phyloP scores from a whole-genome alignment of 208 protist species.

The Crithidia thermophila region DNA sequence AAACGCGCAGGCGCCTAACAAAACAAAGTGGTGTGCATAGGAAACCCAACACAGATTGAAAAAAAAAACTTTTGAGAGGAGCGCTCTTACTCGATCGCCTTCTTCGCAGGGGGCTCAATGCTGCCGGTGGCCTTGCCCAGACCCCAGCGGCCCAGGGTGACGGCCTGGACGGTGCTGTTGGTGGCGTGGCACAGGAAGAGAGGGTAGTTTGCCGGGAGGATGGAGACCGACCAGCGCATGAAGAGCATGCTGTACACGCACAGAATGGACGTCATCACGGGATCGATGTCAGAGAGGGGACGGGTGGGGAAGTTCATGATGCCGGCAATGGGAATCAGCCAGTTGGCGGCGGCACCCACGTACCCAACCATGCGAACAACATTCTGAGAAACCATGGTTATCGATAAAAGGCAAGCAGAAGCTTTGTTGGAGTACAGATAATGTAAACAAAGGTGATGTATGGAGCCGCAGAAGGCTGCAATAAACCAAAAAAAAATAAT shows the following conservation, averaged over 20 bases:
- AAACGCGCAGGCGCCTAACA: no score
- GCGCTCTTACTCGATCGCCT: slow-evolving; percentile 26
- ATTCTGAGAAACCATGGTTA: slow-evolving; percentile 73
- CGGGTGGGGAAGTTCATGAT: slow-evolving; percentile 86
- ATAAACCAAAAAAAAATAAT: neutral
- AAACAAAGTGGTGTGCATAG: no score
- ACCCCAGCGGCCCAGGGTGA: slow-evolving; percentile 54
- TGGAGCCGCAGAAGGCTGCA: neutral
- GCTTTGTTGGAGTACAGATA: neutral
- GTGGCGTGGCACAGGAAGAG: slow-evolving; percentile 85
- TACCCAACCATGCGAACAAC: slow-evolving; percentile 82
- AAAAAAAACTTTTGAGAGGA: slow-evolving; percentile 2
- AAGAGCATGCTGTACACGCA: slow-evolving; percentile 83
- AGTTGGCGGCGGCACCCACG: slow-evolving; percentile 84
- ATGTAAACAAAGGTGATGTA: neutral
- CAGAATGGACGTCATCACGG: slow-evolving; percentile 79
- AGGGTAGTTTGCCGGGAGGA: slow-evolving; percentile 87
- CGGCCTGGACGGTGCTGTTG: slow-evolving; percentile 75
- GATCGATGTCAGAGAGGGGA: slow-evolving; percentile 81
- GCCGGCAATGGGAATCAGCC: slow-evolving; percentile 89
- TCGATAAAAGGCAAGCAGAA: no score
- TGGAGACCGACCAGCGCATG: slow-evolving; percentile 84
- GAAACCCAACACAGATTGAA: neutral
- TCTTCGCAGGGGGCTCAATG: neutral
- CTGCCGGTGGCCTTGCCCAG: slow-evolving; percentile 25